These are phyloP conservation scores for Melaleuca alternifolia DNA, from an alignment of 345 rosid genomes.

Conservation along the genomic window DNA sequence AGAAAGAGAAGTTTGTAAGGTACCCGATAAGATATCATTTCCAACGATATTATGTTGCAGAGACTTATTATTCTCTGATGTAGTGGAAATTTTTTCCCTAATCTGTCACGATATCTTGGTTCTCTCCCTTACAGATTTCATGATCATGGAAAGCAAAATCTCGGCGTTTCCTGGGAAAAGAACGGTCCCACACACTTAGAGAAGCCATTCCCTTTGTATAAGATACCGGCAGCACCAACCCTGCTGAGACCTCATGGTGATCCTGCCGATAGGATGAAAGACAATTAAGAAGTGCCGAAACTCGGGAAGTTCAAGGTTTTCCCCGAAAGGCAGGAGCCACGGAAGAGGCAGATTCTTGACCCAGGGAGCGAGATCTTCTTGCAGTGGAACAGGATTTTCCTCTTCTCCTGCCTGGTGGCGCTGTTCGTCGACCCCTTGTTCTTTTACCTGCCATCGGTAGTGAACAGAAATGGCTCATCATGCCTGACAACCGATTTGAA, in stretches of 20 bases:
- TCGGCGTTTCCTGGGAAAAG: conserved; percentile 10
- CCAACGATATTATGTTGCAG: neutral
- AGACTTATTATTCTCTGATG: neutral
- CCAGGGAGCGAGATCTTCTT: conserved; percentile 56
- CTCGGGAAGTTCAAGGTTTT: conserved; percentile 45
- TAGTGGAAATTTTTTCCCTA: neutral
- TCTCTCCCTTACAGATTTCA: neutral
- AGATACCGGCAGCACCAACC: conserved; percentile 21
- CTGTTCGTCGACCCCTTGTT: conserved; percentile 81
- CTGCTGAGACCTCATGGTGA: conserved; percentile 21
- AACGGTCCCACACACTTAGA: conserved; percentile 10
- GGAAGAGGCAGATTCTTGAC: conserved; percentile 45
- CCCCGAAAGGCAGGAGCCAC: conserved; percentile 38
- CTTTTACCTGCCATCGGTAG: conserved; percentile 61
- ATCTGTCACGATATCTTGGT: neutral
- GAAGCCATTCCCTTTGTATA: conserved; percentile 33
- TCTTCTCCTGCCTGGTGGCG: conserved; percentile 65
- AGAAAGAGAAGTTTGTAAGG: conserved; percentile 49
- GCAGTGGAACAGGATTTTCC: conserved; percentile 64
- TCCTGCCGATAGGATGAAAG: conserved; percentile 4
- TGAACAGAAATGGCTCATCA: conserved; percentile 10
- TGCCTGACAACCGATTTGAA: conserved; percentile 53
- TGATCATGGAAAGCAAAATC: conserved; percentile 14
- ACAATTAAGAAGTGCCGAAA: conserved; percentile 2
- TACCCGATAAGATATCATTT: neutral